Percentiles rank a stretch among this genome's conserved stretches.
phyloP scores from a whole-genome alignment of 176 grass and related monocot species.

The Oryza australiensis region DNA sequence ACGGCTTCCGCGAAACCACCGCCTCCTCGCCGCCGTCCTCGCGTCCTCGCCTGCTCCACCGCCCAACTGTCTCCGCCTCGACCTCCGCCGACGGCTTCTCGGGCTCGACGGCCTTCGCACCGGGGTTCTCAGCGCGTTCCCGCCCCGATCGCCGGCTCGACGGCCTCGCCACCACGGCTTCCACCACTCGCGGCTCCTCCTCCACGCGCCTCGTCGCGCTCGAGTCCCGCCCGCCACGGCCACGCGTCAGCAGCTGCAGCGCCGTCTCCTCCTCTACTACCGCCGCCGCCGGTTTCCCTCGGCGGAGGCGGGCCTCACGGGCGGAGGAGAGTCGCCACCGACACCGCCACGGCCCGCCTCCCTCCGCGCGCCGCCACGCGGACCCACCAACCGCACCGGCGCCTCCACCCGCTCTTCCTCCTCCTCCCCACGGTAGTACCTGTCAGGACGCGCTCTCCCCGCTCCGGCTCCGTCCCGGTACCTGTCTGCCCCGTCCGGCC shows the following conservation, averaged over 20 bases:
- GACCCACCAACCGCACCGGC: conserved; percentile 7
- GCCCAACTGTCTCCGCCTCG: conserved; percentile 19
- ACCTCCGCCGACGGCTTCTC: not conserved
- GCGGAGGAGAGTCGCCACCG: conserved; percentile 1
- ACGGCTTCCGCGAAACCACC: not conserved
- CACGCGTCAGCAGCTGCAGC: conserved; percentile 32
- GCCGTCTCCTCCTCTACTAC: conserved; percentile 19
- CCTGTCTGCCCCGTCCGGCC: too few species aligned
- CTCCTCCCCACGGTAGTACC: not conserved
- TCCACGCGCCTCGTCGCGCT: conserved; percentile 24
- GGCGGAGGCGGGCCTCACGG: not conserved
- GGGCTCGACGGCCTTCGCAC: not conserved
- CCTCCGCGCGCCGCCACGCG: conserved; percentile 11
- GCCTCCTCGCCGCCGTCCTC: conserved; percentile 27
- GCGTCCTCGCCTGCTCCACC: conserved; percentile 35
- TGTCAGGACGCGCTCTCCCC: not conserved
- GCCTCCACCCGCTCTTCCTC: not conserved
- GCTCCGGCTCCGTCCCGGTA: too few species aligned
- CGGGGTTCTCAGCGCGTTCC: not conserved
- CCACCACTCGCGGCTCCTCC: not conserved
- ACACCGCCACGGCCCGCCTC: not conserved
- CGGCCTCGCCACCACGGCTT: not conserved
- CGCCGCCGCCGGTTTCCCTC: not conserved
- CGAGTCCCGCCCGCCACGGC: conserved; percentile 1
- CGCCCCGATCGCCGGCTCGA: not conserved